Evolutionary conservation across 805 yeast species (phyloP).

Genomic region (Yamadazyma ubonensis): DNA sequence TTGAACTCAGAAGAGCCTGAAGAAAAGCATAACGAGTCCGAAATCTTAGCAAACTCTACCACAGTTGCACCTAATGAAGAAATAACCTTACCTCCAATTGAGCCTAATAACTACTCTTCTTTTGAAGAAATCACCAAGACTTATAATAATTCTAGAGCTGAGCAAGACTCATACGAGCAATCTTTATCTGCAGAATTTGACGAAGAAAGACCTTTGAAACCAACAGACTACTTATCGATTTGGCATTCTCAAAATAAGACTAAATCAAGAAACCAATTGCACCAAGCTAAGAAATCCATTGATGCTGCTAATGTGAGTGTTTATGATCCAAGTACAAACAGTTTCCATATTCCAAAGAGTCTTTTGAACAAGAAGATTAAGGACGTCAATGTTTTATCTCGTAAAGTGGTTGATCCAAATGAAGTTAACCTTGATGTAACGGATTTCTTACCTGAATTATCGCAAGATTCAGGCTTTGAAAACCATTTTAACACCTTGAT

Average conservation of each 20-base stretch:
- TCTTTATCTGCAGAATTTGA: conserved; percentile 44
- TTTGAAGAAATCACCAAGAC: conserved; percentile 39
- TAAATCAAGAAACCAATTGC: conserved; percentile 8
- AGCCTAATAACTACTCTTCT: conserved; percentile 36
- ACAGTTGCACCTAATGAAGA: conserved; percentile 37
- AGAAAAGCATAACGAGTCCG: conserved; percentile 15
- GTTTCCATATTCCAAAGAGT: conserved; percentile 27
- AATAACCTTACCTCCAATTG: conserved; percentile 39
- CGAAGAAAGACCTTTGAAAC: conserved; percentile 22
- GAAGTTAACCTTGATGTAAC: conserved; percentile 42
- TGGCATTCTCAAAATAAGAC: conserved; percentile 42
- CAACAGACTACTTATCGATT: conserved; percentile 34
- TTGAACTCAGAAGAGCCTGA: too few relatives aligned
- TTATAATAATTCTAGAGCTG: conserved; percentile 16
- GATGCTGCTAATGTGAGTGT: conserved; percentile 15
- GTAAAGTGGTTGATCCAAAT: conserved; percentile 43
- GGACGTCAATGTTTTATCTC: conserved; percentile 43
- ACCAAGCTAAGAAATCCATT: conserved; percentile 3
- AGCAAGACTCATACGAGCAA: conserved; percentile 33
- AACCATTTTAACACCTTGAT: conserved; percentile 35
- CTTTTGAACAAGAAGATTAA: conserved; percentile 32
- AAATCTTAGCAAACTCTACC: conserved; percentile 44
- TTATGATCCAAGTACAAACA: conserved; percentile 14
- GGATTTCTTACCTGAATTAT: conserved; percentile 46
- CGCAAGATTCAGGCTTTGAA: conserved; percentile 50